Percentiles rank a stretch among this genome's conserved stretches.
phyloP scores from a whole-genome alignment of 257 asterid species.

The Rubia yunnanensis region DNA sequence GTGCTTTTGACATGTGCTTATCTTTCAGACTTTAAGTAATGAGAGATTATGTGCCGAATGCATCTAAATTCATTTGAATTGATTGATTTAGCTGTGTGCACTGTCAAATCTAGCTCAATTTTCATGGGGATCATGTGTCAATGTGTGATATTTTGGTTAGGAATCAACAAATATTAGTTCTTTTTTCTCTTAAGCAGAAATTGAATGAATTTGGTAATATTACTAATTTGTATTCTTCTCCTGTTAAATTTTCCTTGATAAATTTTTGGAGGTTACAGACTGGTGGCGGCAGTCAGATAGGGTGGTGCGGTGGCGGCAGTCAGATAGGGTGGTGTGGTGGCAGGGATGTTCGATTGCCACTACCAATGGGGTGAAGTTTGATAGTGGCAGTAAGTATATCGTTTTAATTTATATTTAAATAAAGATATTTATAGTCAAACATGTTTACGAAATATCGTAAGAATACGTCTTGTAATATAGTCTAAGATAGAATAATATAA shows the following conservation, averaged over 20 bases:
- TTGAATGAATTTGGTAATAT: constrained; percentile 84
- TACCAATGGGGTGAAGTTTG: no score
- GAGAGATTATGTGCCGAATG: background rate
- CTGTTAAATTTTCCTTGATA: constrained; percentile 65
- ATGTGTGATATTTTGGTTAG: constrained; percentile 4
- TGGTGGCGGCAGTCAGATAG: no score
- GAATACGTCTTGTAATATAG: no score
- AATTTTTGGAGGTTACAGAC: no score
- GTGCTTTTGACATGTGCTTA: constrained; percentile 40
- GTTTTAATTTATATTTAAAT: no score
- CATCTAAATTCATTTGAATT: background rate
- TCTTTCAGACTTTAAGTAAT: constrained; percentile 50
- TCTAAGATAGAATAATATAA: no score
- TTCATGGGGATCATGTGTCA: background rate
- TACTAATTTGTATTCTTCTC: constrained; percentile 59
- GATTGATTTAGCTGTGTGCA: background rate
- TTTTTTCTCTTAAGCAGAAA: constrained; percentile 38
- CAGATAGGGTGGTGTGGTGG: no score
- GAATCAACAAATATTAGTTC: constrained; percentile 10
- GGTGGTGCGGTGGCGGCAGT: no score
- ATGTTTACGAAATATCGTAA: no score
- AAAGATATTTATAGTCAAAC: no score
- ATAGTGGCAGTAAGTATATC: no score
- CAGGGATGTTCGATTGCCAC: no score
- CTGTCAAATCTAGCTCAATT: background rate